These are phyloP conservation scores for Ogataea philodendri DNA, from an alignment of 805 yeast genomes.

Conservation along the genomic window DNA sequence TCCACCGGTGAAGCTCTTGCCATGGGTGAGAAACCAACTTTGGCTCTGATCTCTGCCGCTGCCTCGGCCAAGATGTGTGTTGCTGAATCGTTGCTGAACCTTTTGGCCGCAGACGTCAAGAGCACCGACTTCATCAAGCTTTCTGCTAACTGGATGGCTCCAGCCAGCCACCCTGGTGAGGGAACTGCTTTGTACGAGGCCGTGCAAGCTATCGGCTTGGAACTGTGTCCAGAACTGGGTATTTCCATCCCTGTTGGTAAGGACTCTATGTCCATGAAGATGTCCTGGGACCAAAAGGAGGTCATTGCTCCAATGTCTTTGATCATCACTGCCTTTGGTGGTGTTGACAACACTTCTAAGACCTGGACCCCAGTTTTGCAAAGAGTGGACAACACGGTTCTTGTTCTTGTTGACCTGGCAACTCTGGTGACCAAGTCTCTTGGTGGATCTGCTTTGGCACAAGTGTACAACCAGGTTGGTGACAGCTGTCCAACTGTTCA, in stretches of 20 bases:
- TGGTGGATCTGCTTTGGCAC: conserved; percentile 95
- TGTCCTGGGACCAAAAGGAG: conserved; percentile 92
- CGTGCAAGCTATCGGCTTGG: conserved; percentile 93
- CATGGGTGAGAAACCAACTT: conserved; percentile 92
- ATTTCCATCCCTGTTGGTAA: conserved; percentile 96
- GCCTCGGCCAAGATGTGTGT: conserved; percentile 95
- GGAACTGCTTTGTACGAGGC: conserved; percentile 95
- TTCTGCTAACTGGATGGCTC: conserved; percentile 99
- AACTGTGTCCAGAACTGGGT: conserved; percentile 90
- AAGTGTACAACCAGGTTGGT: conserved; percentile 88
- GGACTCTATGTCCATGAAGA: conserved; percentile 99
- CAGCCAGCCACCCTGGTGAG: conserved; percentile 93
- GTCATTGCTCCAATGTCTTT: conserved; percentile 95
- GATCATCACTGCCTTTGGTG: conserved; percentile 86
- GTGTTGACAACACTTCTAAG: conserved; percentile 76
- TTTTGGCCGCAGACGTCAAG: conserved; percentile 86
- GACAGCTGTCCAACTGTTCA: conserved; percentile 80
- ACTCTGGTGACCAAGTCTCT: conserved; percentile 51
- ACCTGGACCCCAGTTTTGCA: conserved; percentile 94
- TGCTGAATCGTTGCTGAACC: conserved; percentile 87
- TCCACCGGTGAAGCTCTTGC: conserved; percentile 96
- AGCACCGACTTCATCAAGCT: conserved; percentile 72
- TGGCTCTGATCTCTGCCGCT: conserved; percentile 83
- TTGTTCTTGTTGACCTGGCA: conserved; percentile 81
- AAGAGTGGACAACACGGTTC: conserved; percentile 47